Percentiles rank a stretch among this genome's conserved stretches.
Evolutionary conservation across 768 basidiomycete genomes (phyloP).

Genomic region (Boletus subcaerulescens): DNA sequence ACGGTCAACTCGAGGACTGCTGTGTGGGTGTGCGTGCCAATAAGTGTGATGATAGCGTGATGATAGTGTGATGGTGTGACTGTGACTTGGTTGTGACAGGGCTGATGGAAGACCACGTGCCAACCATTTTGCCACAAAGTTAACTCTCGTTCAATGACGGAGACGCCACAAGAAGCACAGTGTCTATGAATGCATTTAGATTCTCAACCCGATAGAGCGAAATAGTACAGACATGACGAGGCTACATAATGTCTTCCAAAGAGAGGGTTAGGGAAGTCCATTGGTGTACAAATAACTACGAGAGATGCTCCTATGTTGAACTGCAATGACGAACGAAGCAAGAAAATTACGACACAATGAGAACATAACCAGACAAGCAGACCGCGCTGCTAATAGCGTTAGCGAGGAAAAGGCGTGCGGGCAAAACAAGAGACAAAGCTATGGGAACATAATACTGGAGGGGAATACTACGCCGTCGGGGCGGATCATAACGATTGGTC

Average conservation of each 20-base stretch:
- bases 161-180: conserved; percentile 6
- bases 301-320: conserved; percentile 28
- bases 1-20: too few relatives aligned
- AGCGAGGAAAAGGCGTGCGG: conserved; percentile 12
- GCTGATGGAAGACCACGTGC: conserved; percentile 9
- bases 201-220: conserved; percentile 15
- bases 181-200: conserved; percentile 20
- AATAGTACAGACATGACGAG: conserved; percentile 25
- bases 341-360: conserved; percentile 21
- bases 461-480: conserved; percentile 88
- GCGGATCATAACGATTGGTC: conserved; percentile 79
- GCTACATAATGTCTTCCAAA: conserved; percentile 32
- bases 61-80: neutral
- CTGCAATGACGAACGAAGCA: conserved; percentile 16
- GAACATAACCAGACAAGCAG: conserved; percentile 22
- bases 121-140: neutral
- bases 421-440: conserved; percentile 29
- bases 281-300: conserved; percentile 33
- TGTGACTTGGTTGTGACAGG: neutral
- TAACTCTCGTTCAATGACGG: conserved; percentile 1
- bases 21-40: neutral
- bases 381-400: conserved; percentile 29
- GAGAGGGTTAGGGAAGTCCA: conserved; percentile 23
- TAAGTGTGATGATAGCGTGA: too few relatives aligned
- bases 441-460: conserved; percentile 77